phyloP scores from a whole-genome alignment of 805 yeast genomes.

The Torulaspora delbrueckii region DNA sequence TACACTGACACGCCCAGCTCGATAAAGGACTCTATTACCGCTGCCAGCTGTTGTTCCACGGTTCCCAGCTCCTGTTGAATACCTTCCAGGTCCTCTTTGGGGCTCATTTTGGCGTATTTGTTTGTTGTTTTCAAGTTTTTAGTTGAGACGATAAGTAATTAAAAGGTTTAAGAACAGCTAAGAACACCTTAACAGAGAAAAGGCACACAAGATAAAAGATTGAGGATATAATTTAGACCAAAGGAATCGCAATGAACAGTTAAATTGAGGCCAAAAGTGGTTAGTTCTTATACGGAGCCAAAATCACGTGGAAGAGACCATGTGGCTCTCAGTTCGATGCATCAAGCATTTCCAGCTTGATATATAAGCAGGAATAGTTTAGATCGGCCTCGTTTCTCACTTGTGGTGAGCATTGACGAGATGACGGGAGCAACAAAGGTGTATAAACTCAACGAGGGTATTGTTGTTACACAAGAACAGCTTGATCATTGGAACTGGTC shows the following conservation, averaged over 20 bases:
- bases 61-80: slow-evolving; percentile 30
- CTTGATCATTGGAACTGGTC: slow-evolving; percentile 61
- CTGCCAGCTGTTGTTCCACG: slow-evolving; percentile 38
- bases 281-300: background rate
- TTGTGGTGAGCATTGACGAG: background rate
- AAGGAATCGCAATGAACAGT: background rate
- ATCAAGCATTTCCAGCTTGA: background rate
- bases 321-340: background rate
- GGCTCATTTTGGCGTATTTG: slow-evolving; percentile 5
- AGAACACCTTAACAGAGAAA: background rate
- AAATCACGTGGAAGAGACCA: background rate
- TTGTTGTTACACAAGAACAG: slow-evolving; percentile 46
- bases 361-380: background rate
- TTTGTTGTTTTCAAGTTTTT: background rate
- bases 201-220: background rate
- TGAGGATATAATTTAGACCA: background rate
- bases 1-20: slow-evolving; percentile 90
- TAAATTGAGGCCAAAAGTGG: background rate
- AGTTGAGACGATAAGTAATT: background rate
- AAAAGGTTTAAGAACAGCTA: background rate
- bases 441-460: slow-evolving; percentile 30
- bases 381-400: background rate
- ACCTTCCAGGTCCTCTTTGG: slow-evolving; percentile 8
- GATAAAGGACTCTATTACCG: slow-evolving; percentile 70
- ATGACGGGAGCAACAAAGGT: slow-evolving; percentile 5